Evolutionary conservation across 495 filamentous ascomycete species (phyloP).

Genomic region (Poronia punctata): DNA sequence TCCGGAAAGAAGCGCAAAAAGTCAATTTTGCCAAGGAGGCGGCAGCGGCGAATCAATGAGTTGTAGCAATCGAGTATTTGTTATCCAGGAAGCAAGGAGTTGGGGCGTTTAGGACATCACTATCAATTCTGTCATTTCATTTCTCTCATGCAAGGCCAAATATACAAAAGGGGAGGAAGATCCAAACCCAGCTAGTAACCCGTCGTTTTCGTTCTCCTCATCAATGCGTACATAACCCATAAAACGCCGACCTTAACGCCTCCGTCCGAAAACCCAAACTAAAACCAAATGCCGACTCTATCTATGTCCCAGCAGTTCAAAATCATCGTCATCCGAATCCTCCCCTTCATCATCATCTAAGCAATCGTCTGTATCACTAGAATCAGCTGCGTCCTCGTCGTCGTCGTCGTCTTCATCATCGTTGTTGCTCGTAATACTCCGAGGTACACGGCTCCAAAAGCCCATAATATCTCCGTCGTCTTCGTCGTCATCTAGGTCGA

Average conservation of each 20-base stretch:
- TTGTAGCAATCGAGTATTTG: no score
- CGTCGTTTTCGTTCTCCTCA: no score
- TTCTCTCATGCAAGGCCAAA: no score
- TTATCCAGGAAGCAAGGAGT: constrained; percentile 13
- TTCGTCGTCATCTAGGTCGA: constrained; percentile 25
- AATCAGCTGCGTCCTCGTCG: constrained; percentile 18
- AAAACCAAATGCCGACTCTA: constrained; percentile 23
- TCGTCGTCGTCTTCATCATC: constrained; percentile 33
- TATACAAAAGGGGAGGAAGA: no score
- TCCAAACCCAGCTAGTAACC: constrained; percentile 4
- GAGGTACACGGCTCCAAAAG: constrained; percentile 52
- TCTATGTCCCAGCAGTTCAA: constrained; percentile 68
- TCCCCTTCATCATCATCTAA: constrained; percentile 48
- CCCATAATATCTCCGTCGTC: constrained; percentile 54
- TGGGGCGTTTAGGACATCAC: constrained; percentile 13
- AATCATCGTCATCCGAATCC: constrained; percentile 52
- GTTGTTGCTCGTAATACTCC: constrained; percentile 22
- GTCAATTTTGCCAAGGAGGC: constrained; percentile 26
- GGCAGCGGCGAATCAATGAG: constrained; percentile 13
- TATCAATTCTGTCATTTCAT: no score
- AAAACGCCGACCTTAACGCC: constrained; percentile 8
- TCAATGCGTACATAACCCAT: constrained; percentile 11
- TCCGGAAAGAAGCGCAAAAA: constrained; percentile 55
- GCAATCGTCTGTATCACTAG: constrained; percentile 32
- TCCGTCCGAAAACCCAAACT: constrained; percentile 7